Percentiles rank a stretch among this genome's conserved stretches.
These are phyloP conservation scores for Quercus mongolica DNA, from an alignment of 306 rosid species.

Conservation along the genomic window DNA sequence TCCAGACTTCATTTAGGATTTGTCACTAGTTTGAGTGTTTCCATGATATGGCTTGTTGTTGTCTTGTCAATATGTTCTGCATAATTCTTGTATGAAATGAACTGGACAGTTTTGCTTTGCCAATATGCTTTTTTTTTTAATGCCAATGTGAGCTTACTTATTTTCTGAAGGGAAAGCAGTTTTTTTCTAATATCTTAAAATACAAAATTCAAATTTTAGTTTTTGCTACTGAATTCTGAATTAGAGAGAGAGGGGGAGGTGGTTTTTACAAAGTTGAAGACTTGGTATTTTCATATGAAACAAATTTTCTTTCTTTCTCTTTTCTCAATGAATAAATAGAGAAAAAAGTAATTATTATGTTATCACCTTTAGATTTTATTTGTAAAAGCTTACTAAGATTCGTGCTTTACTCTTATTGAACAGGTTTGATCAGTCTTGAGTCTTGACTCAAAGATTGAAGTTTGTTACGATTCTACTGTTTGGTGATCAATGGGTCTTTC, in stretches of 20 bases:
- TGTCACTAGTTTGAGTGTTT: neutral
- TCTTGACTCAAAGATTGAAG: neutral
- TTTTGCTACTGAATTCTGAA: neutral
- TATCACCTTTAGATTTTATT: neutral
- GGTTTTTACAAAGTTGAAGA: neutral
- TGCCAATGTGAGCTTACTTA: neutral
- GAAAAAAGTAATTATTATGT: neutral
- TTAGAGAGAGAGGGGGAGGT: neutral
- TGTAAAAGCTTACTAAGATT: neutral
- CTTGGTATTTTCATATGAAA: neutral
- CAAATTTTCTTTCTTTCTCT: neutral
- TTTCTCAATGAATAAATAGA: neutral
- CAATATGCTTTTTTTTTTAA: neutral
- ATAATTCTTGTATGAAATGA: neutral
- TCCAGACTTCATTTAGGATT: neutral
- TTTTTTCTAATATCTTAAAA: neutral
- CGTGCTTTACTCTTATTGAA: neutral
- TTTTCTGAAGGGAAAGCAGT: neutral
- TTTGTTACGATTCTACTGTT: neutral
- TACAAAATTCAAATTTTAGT: neutral
- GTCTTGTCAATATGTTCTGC: neutral
- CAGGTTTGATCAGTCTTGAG: constrained; percentile 3
- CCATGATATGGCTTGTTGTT: neutral
- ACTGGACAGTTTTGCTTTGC: neutral
- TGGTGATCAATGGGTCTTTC: constrained; percentile 22